phyloP scores from a whole-genome alignment of 2,329 filamentous ascomycete species.

The Hypoxylon sp. region DNA sequence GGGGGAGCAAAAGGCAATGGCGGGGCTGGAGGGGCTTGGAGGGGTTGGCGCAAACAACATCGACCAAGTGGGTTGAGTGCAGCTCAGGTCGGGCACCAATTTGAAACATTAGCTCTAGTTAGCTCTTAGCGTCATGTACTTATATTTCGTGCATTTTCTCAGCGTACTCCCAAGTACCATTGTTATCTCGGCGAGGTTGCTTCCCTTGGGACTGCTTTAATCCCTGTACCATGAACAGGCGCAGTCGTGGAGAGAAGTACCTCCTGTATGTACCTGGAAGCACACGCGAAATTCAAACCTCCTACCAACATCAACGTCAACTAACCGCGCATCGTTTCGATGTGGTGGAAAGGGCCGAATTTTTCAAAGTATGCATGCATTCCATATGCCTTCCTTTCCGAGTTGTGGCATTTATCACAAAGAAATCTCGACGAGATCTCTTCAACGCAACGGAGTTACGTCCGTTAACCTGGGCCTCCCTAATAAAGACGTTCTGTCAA shows the following conservation, averaged over 20 bases:
- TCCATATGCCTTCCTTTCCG: slow-evolving; percentile 9
- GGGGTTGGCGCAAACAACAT: slow-evolving; percentile 26
- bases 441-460: slow-evolving; percentile 5
- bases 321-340: slow-evolving; percentile 4
- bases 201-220: background rate
- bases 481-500: slow-evolving; percentile 20
- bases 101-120: slow-evolving; percentile 27
- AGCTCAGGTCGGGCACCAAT: slow-evolving; percentile 38
- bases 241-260: slow-evolving; percentile 13
- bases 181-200: slow-evolving; percentile 15
- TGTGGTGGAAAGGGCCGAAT: slow-evolving; percentile 30
- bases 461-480: slow-evolving; percentile 4
- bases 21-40: slow-evolving; percentile 37
- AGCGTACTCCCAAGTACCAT: slow-evolving; percentile 6
- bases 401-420: slow-evolving; percentile 13
- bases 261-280: slow-evolving; percentile 11
- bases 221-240: slow-evolving; percentile 8
- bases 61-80: slow-evolving; percentile 14
- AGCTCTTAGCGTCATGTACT: slow-evolving; percentile 25
- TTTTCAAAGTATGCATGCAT: slow-evolving; percentile 5
- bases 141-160: background rate
- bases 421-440: slow-evolving; percentile 11
- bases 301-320: slow-evolving; percentile 1
- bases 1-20: slow-evolving; percentile 24
- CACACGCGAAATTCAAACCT: slow-evolving; percentile 5